These are phyloP conservation scores for Dicorynia guianensis DNA, from an alignment of 306 rosid species.

Conservation along the genomic window DNA sequence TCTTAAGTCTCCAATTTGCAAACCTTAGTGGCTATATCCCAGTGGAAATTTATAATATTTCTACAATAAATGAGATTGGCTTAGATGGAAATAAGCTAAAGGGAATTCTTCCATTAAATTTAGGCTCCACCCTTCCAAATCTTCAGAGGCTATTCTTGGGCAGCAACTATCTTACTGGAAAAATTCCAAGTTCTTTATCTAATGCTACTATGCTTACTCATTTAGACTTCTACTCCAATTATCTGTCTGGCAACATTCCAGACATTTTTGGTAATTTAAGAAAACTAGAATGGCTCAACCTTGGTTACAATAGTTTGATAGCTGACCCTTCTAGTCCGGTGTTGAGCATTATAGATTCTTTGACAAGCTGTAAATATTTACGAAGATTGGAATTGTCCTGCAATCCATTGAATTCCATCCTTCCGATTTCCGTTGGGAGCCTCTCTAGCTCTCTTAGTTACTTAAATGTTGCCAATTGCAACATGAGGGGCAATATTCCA, in stretches of 20 bases:
- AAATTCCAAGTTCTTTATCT: too few species aligned
- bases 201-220: not conserved
- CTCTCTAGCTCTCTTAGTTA: too few species aligned
- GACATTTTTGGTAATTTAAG: too few species aligned
- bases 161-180: not conserved
- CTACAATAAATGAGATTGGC: not conserved
- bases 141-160: not conserved
- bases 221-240: not conserved
- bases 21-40: too few species aligned
- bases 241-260: not conserved
- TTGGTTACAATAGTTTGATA: too few species aligned
- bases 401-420: conserved; percentile 35
- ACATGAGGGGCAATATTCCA: too few species aligned
- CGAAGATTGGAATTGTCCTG: not conserved
- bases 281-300: too few species aligned
- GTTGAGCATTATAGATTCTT: too few species aligned
- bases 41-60: too few species aligned
- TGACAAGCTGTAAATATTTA: not conserved
- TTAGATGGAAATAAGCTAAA: not conserved
- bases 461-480: too few species aligned
- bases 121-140: not conserved
- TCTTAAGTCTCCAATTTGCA: not conserved
- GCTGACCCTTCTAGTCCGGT: too few species aligned
- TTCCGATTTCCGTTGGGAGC: too few species aligned
- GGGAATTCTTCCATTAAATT: not conserved